These are phyloP conservation scores for Macadamia integrifolia DNA, from an alignment of 164 flowering plant species.

Conservation along the genomic window DNA sequence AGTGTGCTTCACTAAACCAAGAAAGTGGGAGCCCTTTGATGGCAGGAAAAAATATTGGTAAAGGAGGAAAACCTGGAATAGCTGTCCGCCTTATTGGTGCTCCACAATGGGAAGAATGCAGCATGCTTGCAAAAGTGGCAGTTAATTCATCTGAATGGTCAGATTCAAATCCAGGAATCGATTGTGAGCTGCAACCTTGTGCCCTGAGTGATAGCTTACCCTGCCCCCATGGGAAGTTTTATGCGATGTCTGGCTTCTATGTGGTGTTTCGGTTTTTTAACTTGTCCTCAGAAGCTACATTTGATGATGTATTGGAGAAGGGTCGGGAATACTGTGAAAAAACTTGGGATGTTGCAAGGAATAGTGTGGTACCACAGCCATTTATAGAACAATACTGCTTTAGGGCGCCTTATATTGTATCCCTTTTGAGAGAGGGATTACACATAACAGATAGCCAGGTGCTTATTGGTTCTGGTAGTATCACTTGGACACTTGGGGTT, in stretches of 20 bases:
- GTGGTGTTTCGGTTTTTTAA: conserved; percentile 93
- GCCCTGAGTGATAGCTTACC: conserved; percentile 61
- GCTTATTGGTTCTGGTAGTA: conserved; percentile 86
- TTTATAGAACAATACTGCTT: conserved; percentile 97
- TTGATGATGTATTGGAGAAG: conserved; percentile 80
- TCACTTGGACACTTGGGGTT: conserved; percentile 97
- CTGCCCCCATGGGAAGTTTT: conserved; percentile 73
- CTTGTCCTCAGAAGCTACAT: conserved; percentile 63
- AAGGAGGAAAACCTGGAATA: conserved; percentile 48
- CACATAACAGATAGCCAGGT: conserved; percentile 70
- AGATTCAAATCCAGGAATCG: conserved; percentile 47
- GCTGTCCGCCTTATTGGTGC: conserved; percentile 58
- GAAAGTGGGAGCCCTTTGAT: conserved; percentile 49
- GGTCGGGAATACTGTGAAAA: conserved; percentile 82
- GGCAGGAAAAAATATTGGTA: conserved; percentile 31
- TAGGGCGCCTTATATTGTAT: conserved; percentile 87
- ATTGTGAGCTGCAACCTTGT: conserved; percentile 87
- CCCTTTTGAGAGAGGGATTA: conserved; percentile 82
- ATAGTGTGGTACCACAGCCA: conserved; percentile 89
- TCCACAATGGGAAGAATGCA: conserved; percentile 86
- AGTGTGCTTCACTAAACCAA: conserved; percentile 45
- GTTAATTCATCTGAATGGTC: conserved; percentile 96
- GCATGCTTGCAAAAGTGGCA: conserved; percentile 62
- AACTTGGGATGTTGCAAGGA: conserved; percentile 72
- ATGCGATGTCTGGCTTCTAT: conserved; percentile 91